Percentiles rank a stretch among this genome's conserved stretches.
These are phyloP conservation scores for Murraya koenigii DNA, from an alignment of 345 rosid genomes.

Conservation along the genomic window DNA sequence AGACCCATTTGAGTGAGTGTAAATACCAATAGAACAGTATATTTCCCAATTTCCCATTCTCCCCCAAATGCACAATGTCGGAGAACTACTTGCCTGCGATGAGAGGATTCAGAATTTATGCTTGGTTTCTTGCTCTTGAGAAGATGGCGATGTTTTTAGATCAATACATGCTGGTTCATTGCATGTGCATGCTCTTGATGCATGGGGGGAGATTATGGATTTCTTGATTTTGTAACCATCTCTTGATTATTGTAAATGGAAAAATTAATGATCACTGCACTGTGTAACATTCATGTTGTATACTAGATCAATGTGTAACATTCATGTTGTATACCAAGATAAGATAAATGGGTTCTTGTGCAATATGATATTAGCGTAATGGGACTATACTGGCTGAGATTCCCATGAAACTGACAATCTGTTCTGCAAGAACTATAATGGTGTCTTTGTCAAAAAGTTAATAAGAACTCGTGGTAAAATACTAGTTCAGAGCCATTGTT, in stretches of 20 bases:
- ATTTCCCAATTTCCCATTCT: background rate
- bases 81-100: background rate
- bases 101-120: background rate
- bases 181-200: background rate
- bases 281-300: constrained; percentile 24
- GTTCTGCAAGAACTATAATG: too few species aligned
- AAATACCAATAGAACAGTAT: constrained; percentile 20
- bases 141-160: background rate
- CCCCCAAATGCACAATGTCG: constrained; percentile 5
- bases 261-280: constrained; percentile 3
- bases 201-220: background rate
- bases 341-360: too few species aligned
- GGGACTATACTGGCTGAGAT: too few species aligned
- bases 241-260: constrained; percentile 31
- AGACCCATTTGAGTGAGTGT: constrained; percentile 49
- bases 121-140: background rate
- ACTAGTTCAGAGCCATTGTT: too few species aligned
- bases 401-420: too few species aligned
- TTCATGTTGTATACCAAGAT: too few species aligned
- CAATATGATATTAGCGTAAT: too few species aligned
- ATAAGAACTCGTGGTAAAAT: too few species aligned
- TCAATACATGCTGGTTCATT: constrained; percentile 8
- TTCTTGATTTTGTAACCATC: constrained; percentile 10
- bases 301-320: constrained; percentile 7
- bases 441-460: too few species aligned